phyloP scores from a whole-genome alignment of 2,329 filamentous ascomycete species.

The Fusarium sp. region DNA sequence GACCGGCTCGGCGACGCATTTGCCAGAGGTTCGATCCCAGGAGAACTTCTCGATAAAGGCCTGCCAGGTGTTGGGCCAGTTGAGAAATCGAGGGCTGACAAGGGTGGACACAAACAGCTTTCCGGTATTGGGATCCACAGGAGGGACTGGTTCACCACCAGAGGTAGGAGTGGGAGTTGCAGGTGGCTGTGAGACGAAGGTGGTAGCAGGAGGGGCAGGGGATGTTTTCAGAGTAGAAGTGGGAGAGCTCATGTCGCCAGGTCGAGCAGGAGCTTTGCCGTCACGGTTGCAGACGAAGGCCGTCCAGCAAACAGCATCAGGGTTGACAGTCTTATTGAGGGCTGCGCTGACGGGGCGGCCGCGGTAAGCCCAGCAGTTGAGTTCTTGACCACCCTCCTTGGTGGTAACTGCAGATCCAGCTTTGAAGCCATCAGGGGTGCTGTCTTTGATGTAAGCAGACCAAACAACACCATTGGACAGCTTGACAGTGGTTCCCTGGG shows the following conservation, averaged over 20 bases:
- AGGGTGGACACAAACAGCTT: slow-evolving; percentile 52
- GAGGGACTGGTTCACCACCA: slow-evolving; percentile 52
- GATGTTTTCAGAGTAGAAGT: slow-evolving; percentile 54
- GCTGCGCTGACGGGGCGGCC: slow-evolving; percentile 57
- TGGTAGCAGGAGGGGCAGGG: slow-evolving; percentile 53
- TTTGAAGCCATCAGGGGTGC: slow-evolving; percentile 58
- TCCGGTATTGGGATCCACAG: slow-evolving; percentile 49
- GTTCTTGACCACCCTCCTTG: slow-evolving; percentile 57
- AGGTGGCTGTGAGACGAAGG: slow-evolving; percentile 52
- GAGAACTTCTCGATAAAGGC: slow-evolving; percentile 58
- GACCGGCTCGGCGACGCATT: slow-evolving; percentile 53
- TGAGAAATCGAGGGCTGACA: slow-evolving; percentile 58
- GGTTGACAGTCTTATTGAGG: slow-evolving; percentile 57
- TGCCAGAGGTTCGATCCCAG: slow-evolving; percentile 57
- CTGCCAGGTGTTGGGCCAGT: slow-evolving; percentile 58
- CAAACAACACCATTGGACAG: slow-evolving; percentile 58
- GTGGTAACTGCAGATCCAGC: slow-evolving; percentile 59
- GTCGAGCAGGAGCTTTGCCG: slow-evolving; percentile 52
- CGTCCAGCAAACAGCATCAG: slow-evolving; percentile 57
- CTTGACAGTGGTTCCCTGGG: slow-evolving; percentile 55
- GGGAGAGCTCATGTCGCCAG: slow-evolving; percentile 55
- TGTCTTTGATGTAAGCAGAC: slow-evolving; percentile 60
- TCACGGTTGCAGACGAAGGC: slow-evolving; percentile 61
- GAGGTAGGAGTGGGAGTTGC: slow-evolving; percentile 43
- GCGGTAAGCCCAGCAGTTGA: slow-evolving; percentile 61